Conservation (phyloP, 306 rosid genomes). For the Prunus padus region DNA sequence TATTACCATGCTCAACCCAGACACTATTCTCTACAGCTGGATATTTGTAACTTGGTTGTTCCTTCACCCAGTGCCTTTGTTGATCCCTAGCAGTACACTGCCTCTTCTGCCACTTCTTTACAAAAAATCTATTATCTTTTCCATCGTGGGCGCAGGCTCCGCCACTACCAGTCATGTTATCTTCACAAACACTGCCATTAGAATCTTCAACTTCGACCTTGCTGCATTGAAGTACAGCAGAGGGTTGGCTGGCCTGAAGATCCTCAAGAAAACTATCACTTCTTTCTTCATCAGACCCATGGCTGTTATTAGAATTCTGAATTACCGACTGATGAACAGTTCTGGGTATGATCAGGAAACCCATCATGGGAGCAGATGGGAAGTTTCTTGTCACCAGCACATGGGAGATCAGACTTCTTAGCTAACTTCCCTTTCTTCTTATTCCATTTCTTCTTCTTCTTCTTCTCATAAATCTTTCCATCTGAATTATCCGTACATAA, state of each 20-base stretch:
- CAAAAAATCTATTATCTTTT: not conserved
- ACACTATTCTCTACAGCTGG: not conserved
- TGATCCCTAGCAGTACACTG: not conserved
- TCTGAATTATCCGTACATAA: not conserved
- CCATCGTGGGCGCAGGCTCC: not conserved
- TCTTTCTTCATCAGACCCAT: not conserved
- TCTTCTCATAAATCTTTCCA: not conserved
- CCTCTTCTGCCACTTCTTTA: not conserved
- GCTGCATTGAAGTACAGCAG: not conserved
- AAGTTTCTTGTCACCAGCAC: not conserved
- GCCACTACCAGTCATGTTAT: not conserved
- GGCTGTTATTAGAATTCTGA: not conserved
- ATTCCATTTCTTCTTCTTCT: constrained; percentile 5
- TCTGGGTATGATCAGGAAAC: not conserved
- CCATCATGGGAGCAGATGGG: not conserved
- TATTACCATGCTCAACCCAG: not conserved
- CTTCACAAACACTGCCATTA: not conserved
- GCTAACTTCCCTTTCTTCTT: not conserved
- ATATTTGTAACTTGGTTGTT: not conserved
- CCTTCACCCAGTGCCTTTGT: constrained; percentile 2
- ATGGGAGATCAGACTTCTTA: not conserved
- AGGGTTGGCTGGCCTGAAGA: not conserved
- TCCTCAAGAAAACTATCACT: not conserved
- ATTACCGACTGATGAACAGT: not conserved
- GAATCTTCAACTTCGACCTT: not conserved